A percentile compares a stretch with the other conserved stretches of the same genome.
These are phyloP conservation scores for Hydrangea macrophylla DNA, from an alignment of 148 eudicot species.

Conservation along the genomic window DNA sequence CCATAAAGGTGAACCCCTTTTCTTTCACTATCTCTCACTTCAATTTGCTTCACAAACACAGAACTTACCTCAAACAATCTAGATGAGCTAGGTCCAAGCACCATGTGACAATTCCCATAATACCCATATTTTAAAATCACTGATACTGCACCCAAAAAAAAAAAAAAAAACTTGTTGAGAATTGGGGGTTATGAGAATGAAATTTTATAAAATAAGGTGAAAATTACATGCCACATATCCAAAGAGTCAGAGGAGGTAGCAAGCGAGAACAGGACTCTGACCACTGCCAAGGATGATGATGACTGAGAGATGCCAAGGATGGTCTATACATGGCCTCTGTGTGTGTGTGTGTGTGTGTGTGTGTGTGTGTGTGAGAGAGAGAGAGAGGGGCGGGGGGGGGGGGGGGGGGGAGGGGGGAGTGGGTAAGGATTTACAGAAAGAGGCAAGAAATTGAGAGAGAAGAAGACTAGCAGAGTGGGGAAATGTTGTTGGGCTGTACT, in stretches of 20 bases:
- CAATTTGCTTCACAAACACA: slow-evolving; percentile 32
- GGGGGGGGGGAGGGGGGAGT: no score
- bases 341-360: no score
- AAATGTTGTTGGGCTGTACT: neutral
- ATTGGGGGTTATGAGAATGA: neutral
- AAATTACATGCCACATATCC: slow-evolving; percentile 54
- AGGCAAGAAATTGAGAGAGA: neutral
- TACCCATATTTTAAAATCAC: slow-evolving; percentile 34
- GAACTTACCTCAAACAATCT: slow-evolving; percentile 29
- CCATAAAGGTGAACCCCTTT: slow-evolving; percentile 37
- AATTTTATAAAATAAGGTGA: neutral
- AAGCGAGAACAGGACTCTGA: slow-evolving; percentile 28
- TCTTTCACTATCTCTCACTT: slow-evolving; percentile 20
- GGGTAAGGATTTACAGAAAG: slow-evolving; percentile 13
- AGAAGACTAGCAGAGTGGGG: slow-evolving; percentile 24
- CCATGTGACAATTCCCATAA: slow-evolving; percentile 30
- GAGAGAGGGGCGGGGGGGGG: slow-evolving; percentile 10
- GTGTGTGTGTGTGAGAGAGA: slow-evolving; percentile 2
- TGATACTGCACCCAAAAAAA: slow-evolving; percentile 28
- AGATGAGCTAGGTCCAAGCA: slow-evolving; percentile 46
- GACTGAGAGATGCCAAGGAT: slow-evolving; percentile 9
- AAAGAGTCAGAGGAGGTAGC: slow-evolving; percentile 31
- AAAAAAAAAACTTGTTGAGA: slow-evolving; percentile 10
- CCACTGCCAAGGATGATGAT: slow-evolving; percentile 17
- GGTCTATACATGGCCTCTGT: slow-evolving; percentile 37